Evolutionary conservation across 139 green algal genomes (phyloP), one percentile per base, ranked within the genome.

Genomic region (Gonium pectorale): DNA sequence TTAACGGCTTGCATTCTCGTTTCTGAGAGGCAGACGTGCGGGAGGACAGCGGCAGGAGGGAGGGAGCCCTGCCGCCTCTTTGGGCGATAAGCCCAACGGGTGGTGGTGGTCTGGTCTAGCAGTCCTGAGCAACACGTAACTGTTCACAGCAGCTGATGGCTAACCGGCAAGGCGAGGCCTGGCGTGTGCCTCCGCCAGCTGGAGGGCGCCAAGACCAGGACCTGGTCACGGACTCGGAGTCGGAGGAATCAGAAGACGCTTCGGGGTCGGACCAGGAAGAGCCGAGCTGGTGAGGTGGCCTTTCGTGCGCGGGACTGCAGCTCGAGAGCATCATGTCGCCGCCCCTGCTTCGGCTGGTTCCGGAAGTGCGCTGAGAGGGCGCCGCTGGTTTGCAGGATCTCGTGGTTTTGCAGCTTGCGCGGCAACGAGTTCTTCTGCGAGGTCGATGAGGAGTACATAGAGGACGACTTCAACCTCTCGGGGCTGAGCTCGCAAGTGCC

Each of bases 381-480:
- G 29, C 88, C n/a, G 9, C 88, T 35, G 54, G 56, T 85, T 1
- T 96, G 94, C 41, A 99, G 96, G 96, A 97, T 98, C 24, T 86
- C 90, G 24, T 99, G 96, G 96, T 99, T 98, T 71, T 98, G 95
- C 88, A 93, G 86, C 44, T 85, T 99, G 21, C 92, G 96, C 21
- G 95, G 95, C 27, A 98, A 98, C 74, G 95, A 98, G 87, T 97
- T 97, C 66, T 98, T 98, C 85, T 97, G 94, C 43, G 94, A 97
- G 67, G 86, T 93, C 26, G 90, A 93, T 44, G 90, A 93, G 62
- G 90, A 93, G 41, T 99, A 98, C 91, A 98, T 99, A 69, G 95
- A 98, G 87, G 97, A 99, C 87, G 97, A 99, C 87, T 99, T 99
- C 91, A 99, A 99, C 86, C 90, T 99, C 11, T 95, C 87, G 63